A percentile compares a stretch with the other conserved stretches of the same genome.
Conservation (phyloP, 1,139 yeast genomes). For the Spathaspora sp. region DNA sequence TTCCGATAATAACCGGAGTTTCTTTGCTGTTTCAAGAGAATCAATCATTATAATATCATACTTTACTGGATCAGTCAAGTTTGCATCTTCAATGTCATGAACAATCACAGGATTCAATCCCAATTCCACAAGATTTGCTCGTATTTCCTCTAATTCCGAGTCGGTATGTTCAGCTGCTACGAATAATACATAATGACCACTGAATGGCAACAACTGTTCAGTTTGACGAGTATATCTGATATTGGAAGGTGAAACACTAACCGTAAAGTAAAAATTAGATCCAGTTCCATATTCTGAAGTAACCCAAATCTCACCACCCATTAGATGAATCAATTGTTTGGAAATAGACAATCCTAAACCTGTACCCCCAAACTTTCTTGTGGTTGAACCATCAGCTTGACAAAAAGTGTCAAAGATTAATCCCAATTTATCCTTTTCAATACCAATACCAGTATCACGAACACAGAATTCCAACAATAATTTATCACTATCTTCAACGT, state of each 20-base stretch:
- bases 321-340: conserved; percentile 77
- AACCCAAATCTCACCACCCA: conserved; percentile 94
- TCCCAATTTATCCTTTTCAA: conserved; percentile 78
- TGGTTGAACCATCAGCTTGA: conserved; percentile 91
- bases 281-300: conserved; percentile 80
- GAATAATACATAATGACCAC: conserved; percentile 66
- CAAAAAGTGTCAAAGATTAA: conserved; percentile 85
- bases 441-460: conserved; percentile 87
- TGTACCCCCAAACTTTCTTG: conserved; percentile 90
- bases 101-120: conserved; percentile 53
- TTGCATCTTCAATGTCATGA: conserved; percentile 49
- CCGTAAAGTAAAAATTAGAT: conserved; percentile 77
- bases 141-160: conserved; percentile 47
- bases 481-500: conserved; percentile 49
- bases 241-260: conserved; percentile 73
- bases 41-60: conserved; percentile 84
- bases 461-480: conserved; percentile 80
- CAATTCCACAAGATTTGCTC: conserved; percentile 38
- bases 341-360: conserved; percentile 86
- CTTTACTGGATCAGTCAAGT: conserved; percentile 54
- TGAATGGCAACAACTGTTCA: conserved; percentile 72
- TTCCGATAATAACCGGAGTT: conserved; percentile 64
- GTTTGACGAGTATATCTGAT: conserved; percentile 63
- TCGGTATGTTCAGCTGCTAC: conserved; percentile 64
- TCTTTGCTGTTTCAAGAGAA: conserved; percentile 71